A percentile compares a stretch with the other conserved stretches of the same genome.
Conservation (phyloP, 805 yeast genomes). For the Jamesozyma piceae region DNA sequence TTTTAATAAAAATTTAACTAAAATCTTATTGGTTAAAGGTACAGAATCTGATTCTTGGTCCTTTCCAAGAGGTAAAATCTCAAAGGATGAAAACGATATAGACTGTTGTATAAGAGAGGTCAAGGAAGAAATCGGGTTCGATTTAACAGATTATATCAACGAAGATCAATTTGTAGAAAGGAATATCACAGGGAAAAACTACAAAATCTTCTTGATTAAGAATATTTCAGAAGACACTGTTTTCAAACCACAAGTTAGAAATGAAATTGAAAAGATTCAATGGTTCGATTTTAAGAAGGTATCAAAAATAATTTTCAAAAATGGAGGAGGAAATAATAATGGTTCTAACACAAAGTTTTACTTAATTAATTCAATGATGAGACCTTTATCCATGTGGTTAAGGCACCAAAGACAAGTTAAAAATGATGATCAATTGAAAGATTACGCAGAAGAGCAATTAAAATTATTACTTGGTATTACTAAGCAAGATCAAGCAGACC, state of each 20-base stretch:
- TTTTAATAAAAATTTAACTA: conserved; percentile 59
- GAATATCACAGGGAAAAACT: conserved; percentile 73
- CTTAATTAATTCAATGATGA: conserved; percentile 34
- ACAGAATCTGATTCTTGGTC: conserved; percentile 82
- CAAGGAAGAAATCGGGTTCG: conserved; percentile 88
- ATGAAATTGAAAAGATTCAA: conserved; percentile 75
- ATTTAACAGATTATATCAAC: conserved; percentile 56
- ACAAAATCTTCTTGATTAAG: conserved; percentile 66
- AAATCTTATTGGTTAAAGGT: conserved; percentile 74
- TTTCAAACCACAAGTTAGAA: conserved; percentile 78
- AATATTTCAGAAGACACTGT: conserved; percentile 66
- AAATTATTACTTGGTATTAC: conserved; percentile 56
- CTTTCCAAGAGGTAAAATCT: conserved; percentile 93
- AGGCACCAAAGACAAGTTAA: conserved; percentile 41
- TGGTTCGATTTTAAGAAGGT: conserved; percentile 59
- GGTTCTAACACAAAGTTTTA: conserved; percentile 29
- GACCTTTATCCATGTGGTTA: conserved; percentile 42
- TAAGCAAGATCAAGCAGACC: conserved; percentile 38
- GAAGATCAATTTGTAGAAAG: conserved; percentile 73
- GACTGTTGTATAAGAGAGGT: conserved; percentile 89
- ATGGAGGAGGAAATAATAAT: conserved; percentile 15
- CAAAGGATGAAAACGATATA: conserved; percentile 81
- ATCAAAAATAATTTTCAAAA: conserved; percentile 26
- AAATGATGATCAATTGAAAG: conserved; percentile 51
- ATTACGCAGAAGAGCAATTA: conserved; percentile 55